A percentile compares a stretch with the other conserved stretches of the same genome.
Conservation (phyloP, 2,329 filamentous ascomycete genomes). For the Penicillium glabrum region DNA sequence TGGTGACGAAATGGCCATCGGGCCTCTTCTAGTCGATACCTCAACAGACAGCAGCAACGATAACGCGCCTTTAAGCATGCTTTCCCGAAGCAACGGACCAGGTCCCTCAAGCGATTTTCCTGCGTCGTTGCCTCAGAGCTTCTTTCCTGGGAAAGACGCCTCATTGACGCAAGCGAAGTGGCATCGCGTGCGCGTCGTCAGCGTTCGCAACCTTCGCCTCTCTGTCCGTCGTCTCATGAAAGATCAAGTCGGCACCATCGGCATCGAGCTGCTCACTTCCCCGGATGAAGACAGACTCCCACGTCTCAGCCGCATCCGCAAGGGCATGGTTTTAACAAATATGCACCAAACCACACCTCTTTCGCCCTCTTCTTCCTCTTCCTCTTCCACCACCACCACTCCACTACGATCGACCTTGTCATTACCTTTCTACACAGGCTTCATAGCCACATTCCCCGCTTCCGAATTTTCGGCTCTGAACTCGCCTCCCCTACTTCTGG, state of each 20-base stretch:
- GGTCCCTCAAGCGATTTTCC: slow-evolving; percentile 34
- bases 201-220: slow-evolving; percentile 81
- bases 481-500: slow-evolving; percentile 57
- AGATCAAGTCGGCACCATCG: slow-evolving; percentile 88
- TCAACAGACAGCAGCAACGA: slow-evolving; percentile 54
- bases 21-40: slow-evolving; percentile 61
- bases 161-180: slow-evolving; percentile 67
- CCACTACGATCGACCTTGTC: slow-evolving; percentile 15
- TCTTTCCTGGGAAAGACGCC: slow-evolving; percentile 45
- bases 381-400: slow-evolving; percentile 45
- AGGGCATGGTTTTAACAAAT: slow-evolving; percentile 80
- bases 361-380: slow-evolving; percentile 15
- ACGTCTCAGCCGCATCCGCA: slow-evolving; percentile 52
- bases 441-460: slow-evolving; percentile 70
- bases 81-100: slow-evolving; percentile 31
- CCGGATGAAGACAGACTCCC: slow-evolving; percentile 22
- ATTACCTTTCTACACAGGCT: slow-evolving; percentile 58
- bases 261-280: slow-evolving; percentile 55
- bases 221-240: slow-evolving; percentile 73
- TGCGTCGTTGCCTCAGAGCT: slow-evolving; percentile 30
- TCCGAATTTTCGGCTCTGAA: slow-evolving; percentile 48
- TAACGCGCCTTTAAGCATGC: slow-evolving; percentile 21
- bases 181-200: slow-evolving; percentile 77
- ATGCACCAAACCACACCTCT: slow-evolving; percentile 45
- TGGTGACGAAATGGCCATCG: slow-evolving; percentile 74